phyloP scores from a whole-genome alignment of 2,329 filamentous ascomycete species.

The Blastomyces emzantsi region DNA sequence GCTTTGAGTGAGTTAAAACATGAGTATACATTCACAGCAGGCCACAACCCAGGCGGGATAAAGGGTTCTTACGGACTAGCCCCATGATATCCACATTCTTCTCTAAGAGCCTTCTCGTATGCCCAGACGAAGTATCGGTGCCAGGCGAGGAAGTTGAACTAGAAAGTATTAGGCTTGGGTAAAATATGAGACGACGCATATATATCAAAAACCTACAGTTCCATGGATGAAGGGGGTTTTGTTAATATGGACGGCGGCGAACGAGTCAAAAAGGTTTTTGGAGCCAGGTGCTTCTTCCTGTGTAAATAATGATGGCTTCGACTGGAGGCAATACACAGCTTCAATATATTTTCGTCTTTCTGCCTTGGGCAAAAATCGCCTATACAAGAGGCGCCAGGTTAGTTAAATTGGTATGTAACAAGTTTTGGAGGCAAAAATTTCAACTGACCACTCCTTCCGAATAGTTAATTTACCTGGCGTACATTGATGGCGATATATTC shows the following conservation, averaged over 20 bases:
- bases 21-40: neutral
- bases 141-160: constrained; percentile 25
- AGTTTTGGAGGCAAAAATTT: neutral
- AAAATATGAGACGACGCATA: neutral
- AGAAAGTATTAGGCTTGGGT: constrained; percentile 6
- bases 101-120: constrained; percentile 32
- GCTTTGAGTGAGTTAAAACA: neutral
- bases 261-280: constrained; percentile 17
- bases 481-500: neutral
- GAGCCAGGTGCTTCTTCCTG: constrained; percentile 15
- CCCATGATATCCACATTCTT: constrained; percentile 35
- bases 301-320: constrained; percentile 12
- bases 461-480: constrained; percentile 13
- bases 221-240: constrained; percentile 15
- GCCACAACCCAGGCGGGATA: neutral
- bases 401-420: neutral
- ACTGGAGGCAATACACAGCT: constrained; percentile 17
- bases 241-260: constrained; percentile 17
- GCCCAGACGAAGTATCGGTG: constrained; percentile 32
- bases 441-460: constrained; percentile 15
- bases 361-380: constrained; percentile 14
- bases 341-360: constrained; percentile 16
- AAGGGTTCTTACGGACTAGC: constrained; percentile 11
- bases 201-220: constrained; percentile 12
- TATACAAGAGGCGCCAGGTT: neutral